Percentiles rank a stretch among this genome's conserved stretches.
phyloP scores from a whole-genome alignment of 441 rosid genomes.

The Mallotus japonicus region DNA sequence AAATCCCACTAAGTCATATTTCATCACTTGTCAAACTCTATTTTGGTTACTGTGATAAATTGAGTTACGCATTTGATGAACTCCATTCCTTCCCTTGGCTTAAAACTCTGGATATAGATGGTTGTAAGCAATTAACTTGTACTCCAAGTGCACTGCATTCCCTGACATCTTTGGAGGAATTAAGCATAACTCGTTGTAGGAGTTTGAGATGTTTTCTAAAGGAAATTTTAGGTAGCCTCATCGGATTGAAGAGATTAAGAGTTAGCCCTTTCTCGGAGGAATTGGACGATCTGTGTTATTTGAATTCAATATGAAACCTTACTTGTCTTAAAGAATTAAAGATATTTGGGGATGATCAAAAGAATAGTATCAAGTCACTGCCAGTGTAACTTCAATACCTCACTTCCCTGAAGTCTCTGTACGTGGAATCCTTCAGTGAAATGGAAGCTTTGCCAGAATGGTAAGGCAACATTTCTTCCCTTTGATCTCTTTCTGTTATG shows the following conservation, averaged over 20 bases:
- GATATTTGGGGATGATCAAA: slow-evolving; percentile 1
- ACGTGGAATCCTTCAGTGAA: background rate
- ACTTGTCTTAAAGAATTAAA: slow-evolving; percentile 7
- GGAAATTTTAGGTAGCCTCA: slow-evolving; percentile 7
- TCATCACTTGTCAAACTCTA: slow-evolving; percentile 10
- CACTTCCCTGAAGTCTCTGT: slow-evolving; percentile 14
- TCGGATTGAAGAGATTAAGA: slow-evolving; percentile 13
- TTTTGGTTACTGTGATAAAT: background rate
- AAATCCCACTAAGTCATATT: slow-evolving; percentile 3
- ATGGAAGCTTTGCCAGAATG: slow-evolving; percentile 31
- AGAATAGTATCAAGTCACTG: background rate
- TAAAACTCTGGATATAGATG: background rate
- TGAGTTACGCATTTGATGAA: slow-evolving; percentile 12
- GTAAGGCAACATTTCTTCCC: slow-evolving; percentile 28
- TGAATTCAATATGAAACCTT: slow-evolving; percentile 22
- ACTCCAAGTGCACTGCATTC: slow-evolving; percentile 14
- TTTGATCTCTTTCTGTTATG: background rate
- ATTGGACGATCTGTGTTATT: slow-evolving; percentile 23
- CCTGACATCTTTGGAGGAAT: slow-evolving; percentile 15
- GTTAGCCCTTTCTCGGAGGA: slow-evolving; percentile 25
- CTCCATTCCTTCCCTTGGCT: slow-evolving; percentile 19
- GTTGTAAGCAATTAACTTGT: background rate
- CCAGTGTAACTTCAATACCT: slow-evolving; percentile 25
- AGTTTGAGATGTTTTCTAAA: background rate
- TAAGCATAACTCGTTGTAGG: background rate